Evolutionary conservation across 225 moss, liverwort and hornwort species (phyloP).

Genomic region (Rhytidiadelphus loreus): DNA sequence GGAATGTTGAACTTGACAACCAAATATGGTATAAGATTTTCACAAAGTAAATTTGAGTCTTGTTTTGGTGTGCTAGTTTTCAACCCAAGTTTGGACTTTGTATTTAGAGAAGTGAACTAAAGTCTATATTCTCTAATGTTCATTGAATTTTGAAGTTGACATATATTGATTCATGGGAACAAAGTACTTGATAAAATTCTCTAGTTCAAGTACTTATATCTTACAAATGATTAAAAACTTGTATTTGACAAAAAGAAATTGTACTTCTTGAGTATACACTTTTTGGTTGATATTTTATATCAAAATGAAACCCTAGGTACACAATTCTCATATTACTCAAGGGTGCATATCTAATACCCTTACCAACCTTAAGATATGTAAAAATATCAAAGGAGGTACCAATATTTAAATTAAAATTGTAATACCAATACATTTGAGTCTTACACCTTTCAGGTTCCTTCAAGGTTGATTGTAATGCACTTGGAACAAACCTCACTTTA

Average conservation of each 20-base stretch:
- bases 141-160: neutral
- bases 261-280: neutral
- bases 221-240: neutral
- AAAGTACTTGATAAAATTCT: neutral
- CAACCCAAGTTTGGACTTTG: neutral
- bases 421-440: too few species aligned
- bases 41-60: neutral
- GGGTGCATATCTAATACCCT: too few species aligned
- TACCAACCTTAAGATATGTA: too few species aligned
- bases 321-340: too few species aligned
- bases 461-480: too few species aligned
- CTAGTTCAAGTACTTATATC: neutral
- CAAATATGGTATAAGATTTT: neutral
- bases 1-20: neutral
- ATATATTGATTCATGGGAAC: neutral
- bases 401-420: too few species aligned
- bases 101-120: neutral
- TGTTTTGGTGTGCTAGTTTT: neutral
- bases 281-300: neutral
- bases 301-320: neutral
- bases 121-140: neutral
- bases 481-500: too few species aligned
- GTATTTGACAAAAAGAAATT: neutral
- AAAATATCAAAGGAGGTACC: too few species aligned
- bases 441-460: too few species aligned